Percentiles rank a stretch among this genome's conserved stretches.
phyloP scores from a whole-genome alignment of 495 filamentous ascomycete genomes.

The Xylaria palmicola region DNA sequence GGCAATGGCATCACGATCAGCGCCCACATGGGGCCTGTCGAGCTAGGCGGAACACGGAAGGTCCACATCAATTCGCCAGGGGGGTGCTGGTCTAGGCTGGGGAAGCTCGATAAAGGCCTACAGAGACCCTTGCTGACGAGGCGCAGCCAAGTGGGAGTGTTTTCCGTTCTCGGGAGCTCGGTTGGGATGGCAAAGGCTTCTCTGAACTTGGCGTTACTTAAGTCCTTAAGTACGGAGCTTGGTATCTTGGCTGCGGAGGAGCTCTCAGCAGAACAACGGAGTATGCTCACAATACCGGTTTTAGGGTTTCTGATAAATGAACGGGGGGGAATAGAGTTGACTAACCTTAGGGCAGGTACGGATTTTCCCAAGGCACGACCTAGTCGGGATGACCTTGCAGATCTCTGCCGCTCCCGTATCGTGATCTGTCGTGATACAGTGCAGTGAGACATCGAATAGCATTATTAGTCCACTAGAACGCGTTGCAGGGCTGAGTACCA shows the following conservation, averaged over 20 bases:
- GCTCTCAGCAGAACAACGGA: neutral
- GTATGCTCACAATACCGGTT: neutral
- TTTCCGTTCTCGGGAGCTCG: conserved; percentile 1
- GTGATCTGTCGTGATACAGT: no score
- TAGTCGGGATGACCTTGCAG: neutral
- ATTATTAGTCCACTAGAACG: neutral
- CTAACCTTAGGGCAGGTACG: neutral
- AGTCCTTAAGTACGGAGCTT: neutral
- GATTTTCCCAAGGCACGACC: neutral
- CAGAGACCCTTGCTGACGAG: neutral
- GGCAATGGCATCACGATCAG: conserved; percentile 1
- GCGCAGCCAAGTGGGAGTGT: neutral
- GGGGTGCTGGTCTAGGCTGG: neutral
- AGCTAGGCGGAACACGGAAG: conserved; percentile 17
- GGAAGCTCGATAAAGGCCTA: conserved; percentile 6
- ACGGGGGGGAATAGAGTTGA: no score
- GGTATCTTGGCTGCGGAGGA: neutral
- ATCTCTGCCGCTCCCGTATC: no score
- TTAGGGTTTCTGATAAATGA: no score
- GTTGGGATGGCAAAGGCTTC: neutral
- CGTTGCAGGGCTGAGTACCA: conserved; percentile 35
- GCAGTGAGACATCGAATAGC: neutral
- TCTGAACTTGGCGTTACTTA: neutral
- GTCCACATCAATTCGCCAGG: neutral
- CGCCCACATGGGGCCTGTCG: neutral